Evolutionary conservation across 2,329 filamentous ascomycete species (phyloP).

Genomic region (Orbilia oligospora): DNA sequence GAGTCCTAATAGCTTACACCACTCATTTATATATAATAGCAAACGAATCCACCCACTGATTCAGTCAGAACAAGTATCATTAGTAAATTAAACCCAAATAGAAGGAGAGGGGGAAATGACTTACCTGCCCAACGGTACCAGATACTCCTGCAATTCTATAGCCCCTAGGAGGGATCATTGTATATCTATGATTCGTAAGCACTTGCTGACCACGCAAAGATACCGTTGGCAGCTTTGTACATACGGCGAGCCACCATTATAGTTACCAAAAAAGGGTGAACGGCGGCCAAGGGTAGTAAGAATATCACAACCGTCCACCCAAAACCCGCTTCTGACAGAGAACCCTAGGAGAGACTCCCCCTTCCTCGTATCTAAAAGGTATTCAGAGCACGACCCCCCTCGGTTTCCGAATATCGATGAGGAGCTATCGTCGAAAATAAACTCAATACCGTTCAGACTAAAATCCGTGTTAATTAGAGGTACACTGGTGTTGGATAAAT

Average conservation of each 20-base stretch:
- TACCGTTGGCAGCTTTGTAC: slow-evolving; percentile 67
- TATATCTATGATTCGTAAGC: slow-evolving; percentile 74
- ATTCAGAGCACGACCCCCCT: slow-evolving; percentile 80
- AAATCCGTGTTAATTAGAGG: slow-evolving; percentile 71
- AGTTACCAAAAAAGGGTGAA: slow-evolving; percentile 87
- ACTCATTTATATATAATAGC: slow-evolving; percentile 62
- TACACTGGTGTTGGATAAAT: slow-evolving; percentile 72
- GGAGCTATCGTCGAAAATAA: slow-evolving; percentile 89
- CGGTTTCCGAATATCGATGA: slow-evolving; percentile 88
- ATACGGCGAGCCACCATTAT: slow-evolving; percentile 84
- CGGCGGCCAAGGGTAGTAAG: slow-evolving; percentile 89
- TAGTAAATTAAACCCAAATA: background rate
- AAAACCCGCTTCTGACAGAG: slow-evolving; percentile 76
- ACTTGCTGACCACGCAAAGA: background rate
- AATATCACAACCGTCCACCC: slow-evolving; percentile 91
- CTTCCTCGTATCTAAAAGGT: slow-evolving; percentile 77
- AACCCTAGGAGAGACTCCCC: slow-evolving; percentile 93
- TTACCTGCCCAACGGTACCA: slow-evolving; percentile 69
- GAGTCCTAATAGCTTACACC: background rate
- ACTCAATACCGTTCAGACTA: slow-evolving; percentile 81
- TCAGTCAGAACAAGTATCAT: slow-evolving; percentile 27
- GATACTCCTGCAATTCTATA: slow-evolving; percentile 90
- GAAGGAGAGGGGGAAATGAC: background rate
- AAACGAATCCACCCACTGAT: slow-evolving; percentile 62
- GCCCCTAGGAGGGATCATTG: slow-evolving; percentile 87